phyloP scores from a whole-genome alignment of 176 grass and related monocot species.

The Hsuehochloa calcarea region DNA sequence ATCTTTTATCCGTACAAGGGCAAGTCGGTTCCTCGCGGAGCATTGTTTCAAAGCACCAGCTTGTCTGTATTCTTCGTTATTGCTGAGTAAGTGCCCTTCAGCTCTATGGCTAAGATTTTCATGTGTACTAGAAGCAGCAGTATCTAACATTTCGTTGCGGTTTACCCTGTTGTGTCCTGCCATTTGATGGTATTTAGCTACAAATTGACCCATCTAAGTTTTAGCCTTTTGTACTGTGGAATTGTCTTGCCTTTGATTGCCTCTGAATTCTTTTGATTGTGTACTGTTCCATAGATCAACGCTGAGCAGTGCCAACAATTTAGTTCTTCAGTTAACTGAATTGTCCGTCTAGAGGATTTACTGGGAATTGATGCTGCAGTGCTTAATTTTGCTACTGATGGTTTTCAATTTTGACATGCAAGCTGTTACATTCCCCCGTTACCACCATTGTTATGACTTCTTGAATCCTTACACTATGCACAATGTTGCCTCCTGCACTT shows the following conservation, averaged over 20 bases:
- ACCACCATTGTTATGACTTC: neutral
- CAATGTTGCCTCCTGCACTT: neutral
- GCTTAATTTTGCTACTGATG: neutral
- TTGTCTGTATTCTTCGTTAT: slow-evolving; percentile 64
- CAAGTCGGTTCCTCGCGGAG: slow-evolving; percentile 44
- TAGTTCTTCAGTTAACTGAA: neutral
- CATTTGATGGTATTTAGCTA: slow-evolving; percentile 11
- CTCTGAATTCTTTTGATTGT: neutral
- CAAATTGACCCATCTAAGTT: neutral
- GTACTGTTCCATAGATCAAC: neutral
- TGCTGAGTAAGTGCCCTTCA: slow-evolving; percentile 59
- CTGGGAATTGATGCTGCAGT: neutral
- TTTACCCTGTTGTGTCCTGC: neutral
- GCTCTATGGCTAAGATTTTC: neutral
- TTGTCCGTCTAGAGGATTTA: neutral
- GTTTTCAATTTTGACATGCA: neutral
- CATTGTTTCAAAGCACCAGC: slow-evolving; percentile 61
- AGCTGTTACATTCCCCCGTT: neutral
- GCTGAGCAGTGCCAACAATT: neutral
- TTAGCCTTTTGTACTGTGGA: neutral
- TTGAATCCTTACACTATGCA: neutral
- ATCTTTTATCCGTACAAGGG: slow-evolving; percentile 68
- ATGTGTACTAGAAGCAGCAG: neutral
- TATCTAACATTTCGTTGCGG: neutral
- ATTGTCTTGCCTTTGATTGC: neutral